These are phyloP conservation scores for Camellia granthamiana DNA, from an alignment of 148 eudicot species.

Conservation along the genomic window DNA sequence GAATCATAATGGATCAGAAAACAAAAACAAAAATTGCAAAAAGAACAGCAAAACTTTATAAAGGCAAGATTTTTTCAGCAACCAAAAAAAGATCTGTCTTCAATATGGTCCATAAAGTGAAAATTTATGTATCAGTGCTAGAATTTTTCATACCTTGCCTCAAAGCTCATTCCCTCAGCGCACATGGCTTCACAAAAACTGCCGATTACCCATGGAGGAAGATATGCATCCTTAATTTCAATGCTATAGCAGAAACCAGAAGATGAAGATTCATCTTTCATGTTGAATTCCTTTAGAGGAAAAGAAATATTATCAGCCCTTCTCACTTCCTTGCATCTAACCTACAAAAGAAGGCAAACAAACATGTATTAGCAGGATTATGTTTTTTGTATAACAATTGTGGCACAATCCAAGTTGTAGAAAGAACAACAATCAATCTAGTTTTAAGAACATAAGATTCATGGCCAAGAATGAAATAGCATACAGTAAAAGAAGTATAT, in stretches of 20 bases:
- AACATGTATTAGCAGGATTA: neutral
- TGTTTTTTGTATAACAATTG: neutral
- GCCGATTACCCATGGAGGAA: constrained; percentile 79
- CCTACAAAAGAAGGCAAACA: constrained; percentile 36
- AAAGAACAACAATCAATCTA: neutral
- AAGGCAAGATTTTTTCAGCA: neutral
- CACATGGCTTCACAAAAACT: constrained; percentile 55
- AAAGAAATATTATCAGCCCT: constrained; percentile 39
- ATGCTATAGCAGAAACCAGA: constrained; percentile 62
- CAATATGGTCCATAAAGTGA: neutral
- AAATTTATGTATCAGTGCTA: neutral
- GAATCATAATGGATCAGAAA: neutral
- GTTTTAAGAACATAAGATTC: neutral
- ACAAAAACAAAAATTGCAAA: neutral
- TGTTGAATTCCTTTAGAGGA: constrained; percentile 31
- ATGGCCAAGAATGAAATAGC: neutral
- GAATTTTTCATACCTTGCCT: constrained; percentile 55
- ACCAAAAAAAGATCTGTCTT: neutral
- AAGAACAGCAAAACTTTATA: neutral
- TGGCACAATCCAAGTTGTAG: too few relatives aligned
- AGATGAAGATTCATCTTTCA: constrained; percentile 42
- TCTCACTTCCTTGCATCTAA: constrained; percentile 79
- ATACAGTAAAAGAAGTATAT: neutral
- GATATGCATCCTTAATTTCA: constrained; percentile 71
- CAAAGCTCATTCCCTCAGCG: constrained; percentile 60